Base-by-base conservation (phyloP, 2,329 filamentous ascomycete species). In the Hymenoscyphus linearis region DNA sequence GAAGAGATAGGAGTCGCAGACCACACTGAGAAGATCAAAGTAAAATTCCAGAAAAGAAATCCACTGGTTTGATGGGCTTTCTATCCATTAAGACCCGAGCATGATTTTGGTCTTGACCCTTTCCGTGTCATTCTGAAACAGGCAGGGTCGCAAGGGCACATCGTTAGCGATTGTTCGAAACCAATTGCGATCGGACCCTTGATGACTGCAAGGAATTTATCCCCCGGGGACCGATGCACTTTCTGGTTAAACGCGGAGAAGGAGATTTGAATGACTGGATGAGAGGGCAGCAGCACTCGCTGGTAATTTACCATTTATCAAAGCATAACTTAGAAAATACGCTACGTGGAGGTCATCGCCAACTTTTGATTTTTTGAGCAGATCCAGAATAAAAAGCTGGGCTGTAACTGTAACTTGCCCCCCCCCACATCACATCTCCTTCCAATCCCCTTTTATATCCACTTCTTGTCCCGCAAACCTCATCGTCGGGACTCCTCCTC, bases 121-220 rank as follows among this genome's bases (percentile, higher is more conserved):
- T 63, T 55, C 60, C 60, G 64, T 64, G 60, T 66, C 64, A 65
- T 64, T 62, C 52, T 62, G 61, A 65, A 66, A 66, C 62, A 40
- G 18, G 31, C 58, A 57, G 60, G 47, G 55, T 55, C 53, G 57
- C 58, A 60, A 40, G 53, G 58, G 44, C 37, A 27, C 37, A 31
- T 31, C 31, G 6, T n/a, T 55, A 40, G 52, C 53, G 52, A 52
- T 18, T n/a, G 18, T 55, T 59, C 52, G 58, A 60, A 60, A 56
- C 58, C 50, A 37, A 56, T 52, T 31, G 58, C 52, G 40, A 52
- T 56, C 53, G 31, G 58, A 47, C 40, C 40, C 22, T 47, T 22
- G 40, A 25, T n/a, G n/a, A 47, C n/a, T 47, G 40, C 40, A 22
- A 47, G 40, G 40, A 47, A 25, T 47, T 47, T 47, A 47, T 47